phyloP scores from a whole-genome alignment of 1,284 basidiomycete species.

The Pholiota adiposa region DNA sequence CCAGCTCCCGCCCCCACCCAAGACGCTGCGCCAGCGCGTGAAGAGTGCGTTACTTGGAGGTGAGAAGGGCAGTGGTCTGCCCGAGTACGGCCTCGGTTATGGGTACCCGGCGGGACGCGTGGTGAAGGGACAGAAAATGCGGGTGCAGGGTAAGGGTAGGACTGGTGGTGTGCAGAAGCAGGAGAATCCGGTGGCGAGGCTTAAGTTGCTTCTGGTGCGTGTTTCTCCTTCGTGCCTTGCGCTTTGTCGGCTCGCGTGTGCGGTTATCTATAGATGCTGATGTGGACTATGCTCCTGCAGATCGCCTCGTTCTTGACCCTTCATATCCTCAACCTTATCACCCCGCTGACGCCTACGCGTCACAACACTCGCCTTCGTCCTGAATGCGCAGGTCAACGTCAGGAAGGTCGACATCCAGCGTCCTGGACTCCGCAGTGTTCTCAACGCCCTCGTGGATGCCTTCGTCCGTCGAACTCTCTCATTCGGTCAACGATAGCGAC shows the following conservation, averaged over 20 bases:
- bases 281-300: conserved; percentile 31
- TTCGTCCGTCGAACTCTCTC: conserved; percentile 23
- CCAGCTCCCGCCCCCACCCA: conserved; percentile 21
- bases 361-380: conserved; percentile 26
- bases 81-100: conserved; percentile 29
- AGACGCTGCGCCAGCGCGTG: conserved; percentile 42
- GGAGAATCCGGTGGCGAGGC: conserved; percentile 82
- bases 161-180: conserved; percentile 38
- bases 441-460: conserved; percentile 59
- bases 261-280: conserved; percentile 11
- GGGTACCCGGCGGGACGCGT: conserved; percentile 54
- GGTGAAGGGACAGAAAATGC: conserved; percentile 59
- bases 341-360: conserved; percentile 79
- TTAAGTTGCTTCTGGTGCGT: conserved; percentile 86
- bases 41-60: conserved; percentile 64
- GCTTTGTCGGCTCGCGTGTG: background rate
- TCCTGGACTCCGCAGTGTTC: conserved; percentile 60
- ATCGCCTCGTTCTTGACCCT: conserved; percentile 88
- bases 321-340: conserved; percentile 92
- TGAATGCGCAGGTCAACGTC: conserved; percentile 29
- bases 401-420: conserved; percentile 68
- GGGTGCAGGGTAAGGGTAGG: conserved; percentile 33
- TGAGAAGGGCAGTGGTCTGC: conserved; percentile 67
- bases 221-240: background rate
- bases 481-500: conserved; percentile 13